These are phyloP conservation scores for Phytophthora pisi DNA, from an alignment of 352 stramenopile species.

Conservation along the genomic window DNA sequence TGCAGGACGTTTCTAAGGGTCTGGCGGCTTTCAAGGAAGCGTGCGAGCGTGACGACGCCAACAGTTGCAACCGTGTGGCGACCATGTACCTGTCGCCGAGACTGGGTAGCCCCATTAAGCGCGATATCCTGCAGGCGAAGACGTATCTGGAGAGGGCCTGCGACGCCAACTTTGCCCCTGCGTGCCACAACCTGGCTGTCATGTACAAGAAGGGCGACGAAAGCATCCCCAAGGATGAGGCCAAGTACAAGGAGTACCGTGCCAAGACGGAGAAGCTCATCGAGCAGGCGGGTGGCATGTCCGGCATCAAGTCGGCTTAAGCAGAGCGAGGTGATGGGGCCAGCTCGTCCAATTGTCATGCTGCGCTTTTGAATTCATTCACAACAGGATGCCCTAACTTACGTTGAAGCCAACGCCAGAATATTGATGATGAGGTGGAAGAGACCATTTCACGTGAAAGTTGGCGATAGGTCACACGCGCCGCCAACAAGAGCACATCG, in stretches of 20 bases:
- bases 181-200: slow-evolving; percentile 89
- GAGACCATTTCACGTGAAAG: no score
- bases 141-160: slow-evolving; percentile 75
- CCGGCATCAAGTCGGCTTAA: slow-evolving; percentile 46
- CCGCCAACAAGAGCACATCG: no score
- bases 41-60: slow-evolving; percentile 75
- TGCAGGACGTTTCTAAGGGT: slow-evolving; percentile 64
- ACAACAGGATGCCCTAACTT: no score
- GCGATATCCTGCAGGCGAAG: slow-evolving; percentile 65
- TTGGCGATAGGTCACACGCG: no score
- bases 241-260: slow-evolving; percentile 76
- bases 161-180: slow-evolving; percentile 84
- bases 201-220: slow-evolving; percentile 90
- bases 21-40: slow-evolving; percentile 77
- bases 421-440: no score
- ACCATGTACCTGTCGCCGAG: slow-evolving; percentile 68
- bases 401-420: no score
- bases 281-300: slow-evolving; percentile 70
- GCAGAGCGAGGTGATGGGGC: no score
- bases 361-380: no score
- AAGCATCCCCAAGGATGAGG: slow-evolving; percentile 67
- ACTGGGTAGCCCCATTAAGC: slow-evolving; percentile 42
- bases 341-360: no score
- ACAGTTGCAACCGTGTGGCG: slow-evolving; percentile 85
- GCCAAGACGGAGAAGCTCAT: slow-evolving; percentile 80